Evolutionary conservation across 2,329 filamentous ascomycete genomes (phyloP).

Genomic region (Diaporthe nobilis): DNA sequence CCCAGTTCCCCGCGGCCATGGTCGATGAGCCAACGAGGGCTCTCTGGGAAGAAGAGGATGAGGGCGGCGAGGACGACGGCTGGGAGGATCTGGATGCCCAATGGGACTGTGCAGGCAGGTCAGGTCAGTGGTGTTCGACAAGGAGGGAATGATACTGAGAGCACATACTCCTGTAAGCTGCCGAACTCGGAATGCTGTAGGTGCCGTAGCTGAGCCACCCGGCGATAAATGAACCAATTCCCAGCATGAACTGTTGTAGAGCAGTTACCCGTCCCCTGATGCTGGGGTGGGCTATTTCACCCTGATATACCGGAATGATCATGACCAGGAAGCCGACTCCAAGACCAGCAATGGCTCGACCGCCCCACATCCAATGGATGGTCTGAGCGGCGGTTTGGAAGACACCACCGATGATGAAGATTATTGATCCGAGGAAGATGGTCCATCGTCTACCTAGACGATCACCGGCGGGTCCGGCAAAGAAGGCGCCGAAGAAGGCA

Average conservation of each 20-base stretch:
- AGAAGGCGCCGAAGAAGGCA: slow-evolving; percentile 78
- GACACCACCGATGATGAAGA: slow-evolving; percentile 80
- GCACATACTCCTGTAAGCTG: slow-evolving; percentile 49
- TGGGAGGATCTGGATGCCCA: slow-evolving; percentile 72
- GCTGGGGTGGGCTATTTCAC: slow-evolving; percentile 82
- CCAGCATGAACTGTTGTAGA: slow-evolving; percentile 87
- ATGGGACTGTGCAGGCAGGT: slow-evolving; percentile 45
- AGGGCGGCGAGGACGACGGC: slow-evolving; percentile 74
- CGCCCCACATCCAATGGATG: slow-evolving; percentile 75
- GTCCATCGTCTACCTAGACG: slow-evolving; percentile 77
- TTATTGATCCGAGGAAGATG: slow-evolving; percentile 77
- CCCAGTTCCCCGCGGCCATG: slow-evolving; percentile 76
- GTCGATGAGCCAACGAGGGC: slow-evolving; percentile 81
- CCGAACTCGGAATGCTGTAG: slow-evolving; percentile 46
- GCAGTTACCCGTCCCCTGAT: slow-evolving; percentile 83
- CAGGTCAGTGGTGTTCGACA: neutral
- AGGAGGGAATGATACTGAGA: neutral
- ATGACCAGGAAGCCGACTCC: slow-evolving; percentile 64
- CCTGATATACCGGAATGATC: slow-evolving; percentile 77
- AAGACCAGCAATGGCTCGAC: slow-evolving; percentile 77
- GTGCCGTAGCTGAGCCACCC: slow-evolving; percentile 80
- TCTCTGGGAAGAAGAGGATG: slow-evolving; percentile 80
- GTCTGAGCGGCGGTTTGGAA: slow-evolving; percentile 78
- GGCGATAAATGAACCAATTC: slow-evolving; percentile 79
- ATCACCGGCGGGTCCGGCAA: slow-evolving; percentile 76